A percentile compares a stretch with the other conserved stretches of the same genome.
Evolutionary conservation across 805 yeast genomes (phyloP).

Genomic region (Nakazawaea populi): DNA sequence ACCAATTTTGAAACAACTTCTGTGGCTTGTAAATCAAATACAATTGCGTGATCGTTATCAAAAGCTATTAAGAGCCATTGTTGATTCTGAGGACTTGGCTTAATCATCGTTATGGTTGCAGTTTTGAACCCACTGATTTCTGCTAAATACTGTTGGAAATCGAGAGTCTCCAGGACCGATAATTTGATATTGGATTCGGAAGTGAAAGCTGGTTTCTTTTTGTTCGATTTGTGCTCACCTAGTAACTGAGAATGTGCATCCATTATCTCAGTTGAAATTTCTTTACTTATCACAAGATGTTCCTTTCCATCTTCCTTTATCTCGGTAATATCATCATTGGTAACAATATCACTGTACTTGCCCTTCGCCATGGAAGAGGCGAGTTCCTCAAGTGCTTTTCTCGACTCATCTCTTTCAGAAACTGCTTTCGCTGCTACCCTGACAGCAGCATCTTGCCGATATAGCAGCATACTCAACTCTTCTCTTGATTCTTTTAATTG

Average conservation of each 20-base stretch:
- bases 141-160: not conserved
- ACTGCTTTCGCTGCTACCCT: slow-evolving; percentile 73
- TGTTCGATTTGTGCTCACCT: slow-evolving; percentile 16
- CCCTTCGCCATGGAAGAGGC: slow-evolving; percentile 33
- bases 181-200: slow-evolving; percentile 4
- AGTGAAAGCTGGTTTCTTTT: slow-evolving; percentile 13
- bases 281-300: slow-evolving; percentile 7
- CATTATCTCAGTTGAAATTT: slow-evolving; percentile 5
- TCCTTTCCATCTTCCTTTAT: slow-evolving; percentile 12
- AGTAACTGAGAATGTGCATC: slow-evolving; percentile 16
- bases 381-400: slow-evolving; percentile 54
- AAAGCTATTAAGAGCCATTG: not conserved
- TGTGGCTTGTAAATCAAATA: not conserved
- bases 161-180: not conserved
- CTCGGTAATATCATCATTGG: slow-evolving; percentile 16
- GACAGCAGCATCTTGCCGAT: slow-evolving; percentile 86
- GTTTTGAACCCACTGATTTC: slow-evolving; percentile 7
- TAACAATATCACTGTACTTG: slow-evolving; percentile 1
- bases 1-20: slow-evolving; percentile 1
- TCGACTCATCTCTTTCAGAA: slow-evolving; percentile 73
- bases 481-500: slow-evolving; percentile 61
- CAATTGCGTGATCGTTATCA: slow-evolving; percentile 6
- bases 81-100: not conserved
- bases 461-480: slow-evolving; percentile 71
- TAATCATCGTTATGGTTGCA: slow-evolving; percentile 1